A percentile compares a stretch with the other conserved stretches of the same genome.
Conservation (phyloP, 495 filamentous ascomycete species). For the Oleoguttula mirabilis region DNA sequence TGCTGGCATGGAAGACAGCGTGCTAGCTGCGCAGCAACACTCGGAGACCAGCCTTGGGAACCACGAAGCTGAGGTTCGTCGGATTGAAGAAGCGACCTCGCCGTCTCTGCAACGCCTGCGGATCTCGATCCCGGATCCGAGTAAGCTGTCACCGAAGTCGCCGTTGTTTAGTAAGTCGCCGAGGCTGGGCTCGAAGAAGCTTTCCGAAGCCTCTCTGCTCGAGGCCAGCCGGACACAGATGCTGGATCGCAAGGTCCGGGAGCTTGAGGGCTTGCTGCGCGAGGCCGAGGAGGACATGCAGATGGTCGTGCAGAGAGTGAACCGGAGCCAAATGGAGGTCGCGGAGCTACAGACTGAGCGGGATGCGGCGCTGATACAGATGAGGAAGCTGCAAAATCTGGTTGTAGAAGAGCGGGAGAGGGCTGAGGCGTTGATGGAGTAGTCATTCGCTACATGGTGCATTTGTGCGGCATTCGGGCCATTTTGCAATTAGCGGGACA, state of each 20-base stretch:
- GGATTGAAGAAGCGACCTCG: conserved; percentile 65
- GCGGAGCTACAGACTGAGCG: conserved; percentile 79
- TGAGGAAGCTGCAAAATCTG: conserved; percentile 58
- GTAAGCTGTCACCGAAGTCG: conserved; percentile 42
- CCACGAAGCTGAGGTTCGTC: conserved; percentile 75
- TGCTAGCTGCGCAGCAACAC: conserved; percentile 69
- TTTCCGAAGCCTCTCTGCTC: conserved; percentile 11
- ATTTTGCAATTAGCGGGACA: not conserved
- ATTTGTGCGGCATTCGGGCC: not conserved
- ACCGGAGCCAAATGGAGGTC: conserved; percentile 86
- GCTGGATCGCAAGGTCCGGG: conserved; percentile 58
- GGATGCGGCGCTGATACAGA: conserved; percentile 76
- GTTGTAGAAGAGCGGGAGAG: conserved; percentile 48
- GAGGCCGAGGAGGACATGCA: conserved; percentile 90
- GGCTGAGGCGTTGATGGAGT: conserved; percentile 34
- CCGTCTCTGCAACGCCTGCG: conserved; percentile 60
- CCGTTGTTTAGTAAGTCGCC: conserved; percentile 31
- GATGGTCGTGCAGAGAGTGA: conserved; percentile 82
- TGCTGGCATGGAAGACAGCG: conserved; percentile 67
- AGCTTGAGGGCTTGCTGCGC: conserved; percentile 69
- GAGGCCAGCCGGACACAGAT: conserved; percentile 57
- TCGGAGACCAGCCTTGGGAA: conserved; percentile 71
- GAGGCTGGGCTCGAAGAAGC: not conserved
- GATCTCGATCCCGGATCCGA: conserved; percentile 25
- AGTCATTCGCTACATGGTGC: no score